Evolutionary conservation across 768 basidiomycete genomes (phyloP).

Genomic region (Lentinula lateritia): DNA sequence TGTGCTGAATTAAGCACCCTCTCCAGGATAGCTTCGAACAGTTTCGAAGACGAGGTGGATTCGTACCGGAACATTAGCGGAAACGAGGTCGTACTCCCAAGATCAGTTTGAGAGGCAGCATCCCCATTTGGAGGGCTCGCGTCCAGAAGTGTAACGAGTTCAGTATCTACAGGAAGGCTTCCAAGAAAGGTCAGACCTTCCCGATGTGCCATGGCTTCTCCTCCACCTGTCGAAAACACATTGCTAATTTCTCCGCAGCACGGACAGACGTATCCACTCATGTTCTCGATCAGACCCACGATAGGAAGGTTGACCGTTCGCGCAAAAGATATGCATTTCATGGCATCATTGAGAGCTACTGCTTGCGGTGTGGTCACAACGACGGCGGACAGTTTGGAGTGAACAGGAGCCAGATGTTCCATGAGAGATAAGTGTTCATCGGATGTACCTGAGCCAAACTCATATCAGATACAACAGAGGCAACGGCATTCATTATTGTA

Average conservation of each 20-base stretch:
- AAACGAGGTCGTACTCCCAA: constrained; percentile 24
- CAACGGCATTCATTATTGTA: constrained; percentile 16
- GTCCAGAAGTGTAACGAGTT: constrained; percentile 82
- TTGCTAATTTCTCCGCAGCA: constrained; percentile 95
- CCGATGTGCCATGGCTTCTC: constrained; percentile 76
- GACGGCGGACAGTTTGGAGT: constrained; percentile 71
- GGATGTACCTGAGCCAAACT: constrained; percentile 71
- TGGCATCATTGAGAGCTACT: constrained; percentile 89
- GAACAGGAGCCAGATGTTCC: constrained; percentile 86
- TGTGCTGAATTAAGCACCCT: neutral
- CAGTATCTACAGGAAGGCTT: constrained; percentile 87
- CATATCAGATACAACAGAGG: constrained; percentile 10
- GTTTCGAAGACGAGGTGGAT: constrained; percentile 59
- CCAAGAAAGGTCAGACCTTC: constrained; percentile 80
- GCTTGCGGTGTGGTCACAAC: constrained; percentile 98
- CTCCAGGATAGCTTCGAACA: constrained; percentile 58
- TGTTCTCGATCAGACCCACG: constrained; percentile 93
- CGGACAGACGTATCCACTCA: constrained; percentile 97
- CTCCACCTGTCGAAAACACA: constrained; percentile 92
- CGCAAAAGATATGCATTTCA: constrained; percentile 96
- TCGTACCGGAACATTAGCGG: constrained; percentile 56
- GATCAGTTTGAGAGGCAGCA: constrained; percentile 8
- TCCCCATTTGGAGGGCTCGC: constrained; percentile 37
- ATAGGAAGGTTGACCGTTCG: constrained; percentile 82
- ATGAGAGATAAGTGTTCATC: constrained; percentile 96